These are phyloP conservation scores for Pharus latifolius DNA, from an alignment of 176 grass and related monocot species.

Conservation along the genomic window DNA sequence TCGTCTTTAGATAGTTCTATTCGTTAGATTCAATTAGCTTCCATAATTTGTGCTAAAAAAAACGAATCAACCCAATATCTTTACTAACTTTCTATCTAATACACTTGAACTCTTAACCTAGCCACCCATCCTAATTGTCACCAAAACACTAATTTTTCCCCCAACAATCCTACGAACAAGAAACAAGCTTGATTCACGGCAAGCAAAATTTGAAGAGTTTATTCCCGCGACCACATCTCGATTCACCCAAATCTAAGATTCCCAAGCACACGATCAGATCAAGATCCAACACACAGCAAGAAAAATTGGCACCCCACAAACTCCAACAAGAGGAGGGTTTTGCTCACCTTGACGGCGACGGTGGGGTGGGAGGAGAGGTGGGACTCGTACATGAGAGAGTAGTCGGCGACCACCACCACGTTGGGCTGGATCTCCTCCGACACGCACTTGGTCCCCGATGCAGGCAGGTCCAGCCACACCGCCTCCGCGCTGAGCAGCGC, in stretches of 20 bases:
- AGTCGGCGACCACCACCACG: conserved; percentile 86
- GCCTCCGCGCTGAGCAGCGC: conserved; percentile 20
- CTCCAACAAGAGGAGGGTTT: background rate
- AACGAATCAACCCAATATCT: too few relatives aligned
- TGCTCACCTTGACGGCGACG: conserved; percentile 59
- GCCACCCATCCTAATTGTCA: background rate
- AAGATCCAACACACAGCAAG: background rate
- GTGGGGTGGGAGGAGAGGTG: conserved; percentile 43
- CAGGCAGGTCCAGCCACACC: conserved; percentile 72
- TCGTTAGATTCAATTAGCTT: too few relatives aligned
- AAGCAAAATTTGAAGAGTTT: background rate
- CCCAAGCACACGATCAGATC: background rate
- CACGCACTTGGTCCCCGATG: conserved; percentile 85
- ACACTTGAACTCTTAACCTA: background rate
- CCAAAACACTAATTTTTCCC: background rate
- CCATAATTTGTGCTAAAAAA: too few relatives aligned
- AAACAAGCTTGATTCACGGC: background rate
- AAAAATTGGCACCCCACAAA: background rate
- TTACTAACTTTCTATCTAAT: background rate
- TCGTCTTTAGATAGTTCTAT: too few relatives aligned
- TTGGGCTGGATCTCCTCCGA: conserved; percentile 99
- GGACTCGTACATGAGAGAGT: conserved; percentile 47
- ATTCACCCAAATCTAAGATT: background rate
- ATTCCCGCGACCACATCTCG: background rate
- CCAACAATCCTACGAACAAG: background rate